A percentile compares a stretch with the other conserved stretches of the same genome.
phyloP scores from a whole-genome alignment of 2,329 filamentous ascomycete genomes.

The Ceratocystis variospora region DNA sequence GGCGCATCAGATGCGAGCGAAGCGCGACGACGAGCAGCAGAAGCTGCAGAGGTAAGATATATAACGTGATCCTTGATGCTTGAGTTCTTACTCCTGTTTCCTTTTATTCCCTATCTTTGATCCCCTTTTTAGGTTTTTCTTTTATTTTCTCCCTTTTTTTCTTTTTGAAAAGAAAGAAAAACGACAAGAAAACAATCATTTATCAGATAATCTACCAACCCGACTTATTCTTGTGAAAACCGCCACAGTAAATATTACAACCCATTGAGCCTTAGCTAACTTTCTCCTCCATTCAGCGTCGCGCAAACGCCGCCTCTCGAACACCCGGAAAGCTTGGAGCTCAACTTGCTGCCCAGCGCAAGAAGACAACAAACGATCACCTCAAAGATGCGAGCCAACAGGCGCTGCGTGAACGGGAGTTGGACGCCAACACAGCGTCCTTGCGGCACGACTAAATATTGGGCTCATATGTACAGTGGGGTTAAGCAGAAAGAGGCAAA shows the following conservation, averaged over 20 bases:
- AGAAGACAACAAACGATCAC: constrained; percentile 53
- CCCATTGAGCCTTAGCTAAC: neutral
- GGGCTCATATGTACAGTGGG: neutral
- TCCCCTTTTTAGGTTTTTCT: neutral
- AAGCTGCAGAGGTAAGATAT: constrained; percentile 14
- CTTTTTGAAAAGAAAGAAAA: neutral
- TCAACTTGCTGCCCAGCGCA: constrained; percentile 63
- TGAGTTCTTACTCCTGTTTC: no score
- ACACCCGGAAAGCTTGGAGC: constrained; percentile 54
- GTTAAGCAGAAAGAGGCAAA: neutral
- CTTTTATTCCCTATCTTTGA: no score
- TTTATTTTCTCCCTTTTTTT: neutral
- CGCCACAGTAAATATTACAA: neutral
- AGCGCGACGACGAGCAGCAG: constrained; percentile 13
- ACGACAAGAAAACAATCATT: neutral
- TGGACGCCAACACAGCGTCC: constrained; percentile 41
- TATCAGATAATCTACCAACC: neutral
- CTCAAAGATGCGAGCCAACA: constrained; percentile 54
- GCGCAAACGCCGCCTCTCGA: constrained; percentile 44
- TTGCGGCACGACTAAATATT: constrained; percentile 27
- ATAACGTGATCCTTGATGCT: neutral
- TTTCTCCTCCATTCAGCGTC: constrained; percentile 37
- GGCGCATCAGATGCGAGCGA: constrained; percentile 14
- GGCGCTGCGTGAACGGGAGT: constrained; percentile 51
- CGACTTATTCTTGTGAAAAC: no score